Conservation (phyloP, 208 protist genomes). For the Acanthamoeba castellanii region DNA sequence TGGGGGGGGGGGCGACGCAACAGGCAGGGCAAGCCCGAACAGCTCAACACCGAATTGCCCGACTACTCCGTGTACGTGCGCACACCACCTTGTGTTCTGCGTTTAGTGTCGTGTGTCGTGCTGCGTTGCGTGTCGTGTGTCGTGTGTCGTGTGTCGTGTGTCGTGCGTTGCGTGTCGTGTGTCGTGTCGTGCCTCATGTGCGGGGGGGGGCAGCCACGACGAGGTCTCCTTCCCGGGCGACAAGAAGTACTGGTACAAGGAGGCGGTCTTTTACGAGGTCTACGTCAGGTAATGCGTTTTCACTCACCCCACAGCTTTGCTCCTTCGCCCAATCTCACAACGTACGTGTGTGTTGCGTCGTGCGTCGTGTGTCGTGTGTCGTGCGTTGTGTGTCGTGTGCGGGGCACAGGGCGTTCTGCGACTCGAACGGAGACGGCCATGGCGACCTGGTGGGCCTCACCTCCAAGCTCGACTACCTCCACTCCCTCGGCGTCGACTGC, state of each 20-base stretch:
- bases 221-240: conserved; percentile 67
- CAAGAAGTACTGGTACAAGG: conserved; percentile 81
- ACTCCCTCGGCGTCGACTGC: conserved; percentile 85
- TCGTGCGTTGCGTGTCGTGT: neutral
- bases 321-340: neutral
- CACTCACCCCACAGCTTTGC: neutral
- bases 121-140: neutral
- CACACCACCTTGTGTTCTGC: neutral
- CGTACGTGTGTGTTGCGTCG: too few species aligned
- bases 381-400: neutral
- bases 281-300: conserved; percentile 27
- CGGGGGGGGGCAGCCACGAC: conserved; percentile 6
- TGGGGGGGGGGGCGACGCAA: neutral
- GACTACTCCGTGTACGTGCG: conserved; percentile 36
- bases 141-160: too few species aligned
- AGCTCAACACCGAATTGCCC: neutral
- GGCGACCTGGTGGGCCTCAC: conserved; percentile 86
- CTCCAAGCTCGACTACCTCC: conserved; percentile 85
- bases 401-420: conserved; percentile 81
- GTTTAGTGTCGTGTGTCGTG: neutral
- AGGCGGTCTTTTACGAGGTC: conserved; percentile 86
- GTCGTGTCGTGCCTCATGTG: neutral
- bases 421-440: conserved; percentile 83
- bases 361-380: too few species aligned
- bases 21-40: conserved; percentile 28